Conservation (phyloP, 192 early-diverging fungal genomes). For the Allomyces macrogynus region DNA sequence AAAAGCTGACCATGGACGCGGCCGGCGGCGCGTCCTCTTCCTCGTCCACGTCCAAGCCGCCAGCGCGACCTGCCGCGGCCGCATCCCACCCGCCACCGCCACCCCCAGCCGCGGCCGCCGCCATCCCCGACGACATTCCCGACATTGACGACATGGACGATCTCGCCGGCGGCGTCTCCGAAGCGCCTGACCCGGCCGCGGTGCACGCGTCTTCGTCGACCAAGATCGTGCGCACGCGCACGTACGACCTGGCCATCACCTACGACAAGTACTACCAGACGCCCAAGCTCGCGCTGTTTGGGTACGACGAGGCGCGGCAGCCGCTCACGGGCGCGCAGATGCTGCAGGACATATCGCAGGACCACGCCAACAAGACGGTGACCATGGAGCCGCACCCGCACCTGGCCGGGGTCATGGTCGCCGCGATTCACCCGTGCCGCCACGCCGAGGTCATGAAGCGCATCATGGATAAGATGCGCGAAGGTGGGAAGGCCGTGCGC, state of each 20-base stretch:
- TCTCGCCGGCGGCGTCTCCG: slow-evolving; percentile 26
- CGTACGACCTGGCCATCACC: slow-evolving; percentile 97
- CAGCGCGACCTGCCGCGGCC: no score
- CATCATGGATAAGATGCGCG: slow-evolving; percentile 65
- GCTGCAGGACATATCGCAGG: slow-evolving; percentile 94
- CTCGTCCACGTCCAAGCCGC: neutral
- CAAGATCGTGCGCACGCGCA: slow-evolving; percentile 69
- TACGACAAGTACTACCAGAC: slow-evolving; percentile 99
- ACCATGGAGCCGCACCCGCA: slow-evolving; percentile 96
- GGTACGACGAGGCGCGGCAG: slow-evolving; percentile 74
- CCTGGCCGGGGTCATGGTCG: slow-evolving; percentile 49
- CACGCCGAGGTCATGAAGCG: slow-evolving; percentile 96
- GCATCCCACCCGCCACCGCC: neutral
- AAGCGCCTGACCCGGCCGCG: slow-evolving; percentile 4
- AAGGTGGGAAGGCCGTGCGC: slow-evolving; percentile 25
- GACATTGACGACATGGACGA: slow-evolving; percentile 29
- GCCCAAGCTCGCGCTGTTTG: slow-evolving; percentile 90
- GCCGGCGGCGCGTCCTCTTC: neutral
- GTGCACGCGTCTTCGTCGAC: slow-evolving; percentile 1
- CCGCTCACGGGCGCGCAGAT: slow-evolving; percentile 79
- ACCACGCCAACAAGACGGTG: slow-evolving; percentile 97
- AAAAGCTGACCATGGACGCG: neutral
- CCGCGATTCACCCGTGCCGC: slow-evolving; percentile 94
- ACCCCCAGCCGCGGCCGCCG: neutral
- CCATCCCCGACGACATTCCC: neutral